Evolutionary conservation across 306 rosid species (phyloP).

Genomic region (Cucurbita argyrosperma): DNA sequence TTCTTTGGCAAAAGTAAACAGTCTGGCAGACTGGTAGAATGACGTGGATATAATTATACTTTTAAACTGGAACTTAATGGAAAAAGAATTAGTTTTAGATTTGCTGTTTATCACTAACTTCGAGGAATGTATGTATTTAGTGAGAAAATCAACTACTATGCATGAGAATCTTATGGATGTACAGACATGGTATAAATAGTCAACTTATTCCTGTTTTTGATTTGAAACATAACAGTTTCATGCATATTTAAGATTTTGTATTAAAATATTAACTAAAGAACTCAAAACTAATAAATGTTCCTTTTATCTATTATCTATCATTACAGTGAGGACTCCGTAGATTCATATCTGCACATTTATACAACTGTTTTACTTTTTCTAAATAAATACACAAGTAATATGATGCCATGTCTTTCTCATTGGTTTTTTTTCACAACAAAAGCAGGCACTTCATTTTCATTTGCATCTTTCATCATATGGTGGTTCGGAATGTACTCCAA

Average conservation of each 20-base stretch:
- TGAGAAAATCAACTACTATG: background rate
- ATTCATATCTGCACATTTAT: background rate
- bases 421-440: background rate
- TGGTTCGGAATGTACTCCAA: conserved; percentile 22
- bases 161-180: background rate
- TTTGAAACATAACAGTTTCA: background rate
- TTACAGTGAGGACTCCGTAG: background rate
- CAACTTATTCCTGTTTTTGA: background rate
- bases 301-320: background rate
- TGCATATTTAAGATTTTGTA: background rate
- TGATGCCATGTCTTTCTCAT: background rate
- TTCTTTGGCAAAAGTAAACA: background rate
- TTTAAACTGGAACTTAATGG: background rate
- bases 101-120: background rate
- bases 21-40: background rate
- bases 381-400: background rate
- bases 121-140: background rate
- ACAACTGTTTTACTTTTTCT: background rate
- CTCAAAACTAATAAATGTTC: background rate
- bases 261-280: background rate
- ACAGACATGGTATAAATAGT: background rate
- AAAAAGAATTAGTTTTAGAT: background rate
- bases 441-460: conserved; percentile 50
- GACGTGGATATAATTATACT: background rate
- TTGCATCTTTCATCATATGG: conserved; percentile 55